These are phyloP conservation scores for Chaetomium tenue DNA, from an alignment of 495 filamentous ascomycete species.

Conservation along the genomic window DNA sequence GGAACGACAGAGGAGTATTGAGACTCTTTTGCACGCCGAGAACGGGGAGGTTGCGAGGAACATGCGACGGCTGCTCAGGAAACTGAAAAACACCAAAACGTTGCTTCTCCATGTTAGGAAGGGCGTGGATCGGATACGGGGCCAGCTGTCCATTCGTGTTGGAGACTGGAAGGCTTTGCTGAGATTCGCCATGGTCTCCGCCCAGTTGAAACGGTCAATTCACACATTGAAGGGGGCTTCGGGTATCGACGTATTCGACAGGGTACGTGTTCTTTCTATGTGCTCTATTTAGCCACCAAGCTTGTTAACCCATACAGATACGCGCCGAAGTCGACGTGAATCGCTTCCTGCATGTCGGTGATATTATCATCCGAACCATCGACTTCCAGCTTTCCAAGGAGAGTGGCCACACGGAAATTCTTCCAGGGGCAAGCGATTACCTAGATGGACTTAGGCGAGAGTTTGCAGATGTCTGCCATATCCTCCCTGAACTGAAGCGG, in stretches of 20 bases:
- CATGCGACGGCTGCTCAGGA: constrained; percentile 63
- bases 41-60: constrained; percentile 58
- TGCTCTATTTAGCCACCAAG: neutral
- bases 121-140: constrained; percentile 64
- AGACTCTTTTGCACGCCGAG: constrained; percentile 65
- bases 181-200: constrained; percentile 51
- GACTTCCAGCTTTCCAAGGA: constrained; percentile 79
- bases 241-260: constrained; percentile 54
- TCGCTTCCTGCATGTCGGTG: constrained; percentile 62
- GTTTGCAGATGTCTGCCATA: constrained; percentile 71
- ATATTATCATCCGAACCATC: constrained; percentile 70
- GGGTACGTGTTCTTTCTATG: constrained; percentile 43
- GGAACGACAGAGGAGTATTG: constrained; percentile 70
- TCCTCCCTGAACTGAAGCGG: constrained; percentile 66
- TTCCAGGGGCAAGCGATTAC: constrained; percentile 66
- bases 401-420: constrained; percentile 70
- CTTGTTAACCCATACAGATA: constrained; percentile 28
- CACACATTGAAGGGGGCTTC: constrained; percentile 59
- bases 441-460: constrained; percentile 74
- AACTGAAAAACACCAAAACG: constrained; percentile 75
- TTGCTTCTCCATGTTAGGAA: constrained; percentile 70
- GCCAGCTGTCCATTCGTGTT: constrained; percentile 56
- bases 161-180: constrained; percentile 70
- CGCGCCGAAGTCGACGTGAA: constrained; percentile 48
- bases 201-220: constrained; percentile 67